Percentiles rank a stretch among this genome's conserved stretches.
Evolutionary conservation across 2,329 filamentous ascomycete genomes (phyloP).

Genomic region (Claviceps citrina): DNA sequence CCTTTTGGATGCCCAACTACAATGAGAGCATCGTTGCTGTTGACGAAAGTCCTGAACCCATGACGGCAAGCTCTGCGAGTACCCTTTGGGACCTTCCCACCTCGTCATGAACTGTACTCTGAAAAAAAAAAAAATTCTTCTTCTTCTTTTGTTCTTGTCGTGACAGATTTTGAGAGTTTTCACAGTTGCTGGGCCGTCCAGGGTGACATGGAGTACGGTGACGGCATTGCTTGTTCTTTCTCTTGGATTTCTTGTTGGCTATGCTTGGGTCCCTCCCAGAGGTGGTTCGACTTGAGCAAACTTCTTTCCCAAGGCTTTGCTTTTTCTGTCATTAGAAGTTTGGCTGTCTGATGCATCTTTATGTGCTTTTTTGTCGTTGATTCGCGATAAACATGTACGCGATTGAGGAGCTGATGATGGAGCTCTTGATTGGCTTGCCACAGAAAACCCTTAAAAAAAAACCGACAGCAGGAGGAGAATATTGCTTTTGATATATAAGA

Average conservation of each 20-base stretch:
- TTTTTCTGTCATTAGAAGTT: background rate
- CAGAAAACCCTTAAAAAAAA: background rate
- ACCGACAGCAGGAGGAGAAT: background rate
- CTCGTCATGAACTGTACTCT: constrained; percentile 3
- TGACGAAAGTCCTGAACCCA: constrained; percentile 21
- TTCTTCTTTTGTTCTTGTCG: background rate
- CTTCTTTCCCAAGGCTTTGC: background rate
- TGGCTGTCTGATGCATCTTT: background rate
- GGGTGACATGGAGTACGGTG: constrained; percentile 1
- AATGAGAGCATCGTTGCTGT: constrained; percentile 21
- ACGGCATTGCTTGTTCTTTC: background rate
- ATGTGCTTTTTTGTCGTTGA: background rate
- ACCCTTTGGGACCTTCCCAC: constrained; percentile 22
- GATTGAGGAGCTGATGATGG: background rate
- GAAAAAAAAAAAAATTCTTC: background rate
- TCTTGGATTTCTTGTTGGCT: background rate
- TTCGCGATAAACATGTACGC: background rate
- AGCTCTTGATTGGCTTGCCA: background rate
- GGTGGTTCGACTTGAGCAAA: background rate
- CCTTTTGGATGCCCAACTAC: constrained; percentile 35
- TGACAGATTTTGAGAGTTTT: background rate
- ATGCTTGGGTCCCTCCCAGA: background rate
- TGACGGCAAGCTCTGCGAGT: constrained; percentile 17
- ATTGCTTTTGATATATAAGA: background rate
- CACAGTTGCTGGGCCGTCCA: background rate